Evolutionary conservation across 352 stramenopile genomes (phyloP).

Genomic region (Pythium dissotocum): DNA sequence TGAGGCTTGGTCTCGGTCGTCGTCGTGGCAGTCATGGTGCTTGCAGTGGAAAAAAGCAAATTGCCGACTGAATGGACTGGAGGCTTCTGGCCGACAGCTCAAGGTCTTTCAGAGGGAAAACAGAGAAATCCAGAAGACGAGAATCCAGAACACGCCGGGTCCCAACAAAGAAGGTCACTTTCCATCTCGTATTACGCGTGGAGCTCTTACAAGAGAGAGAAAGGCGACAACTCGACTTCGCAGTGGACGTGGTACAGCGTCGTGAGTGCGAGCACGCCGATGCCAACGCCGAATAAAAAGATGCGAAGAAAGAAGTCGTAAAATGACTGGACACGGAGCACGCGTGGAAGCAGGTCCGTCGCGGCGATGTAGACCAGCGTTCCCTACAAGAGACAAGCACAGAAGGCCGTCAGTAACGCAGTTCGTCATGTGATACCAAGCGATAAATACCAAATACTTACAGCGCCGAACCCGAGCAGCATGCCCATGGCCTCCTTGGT

Average conservation of each 20-base stretch:
- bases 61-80: not conserved
- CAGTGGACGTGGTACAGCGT: constrained; percentile 90
- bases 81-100: too few relatives aligned
- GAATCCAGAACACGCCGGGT: not conserved
- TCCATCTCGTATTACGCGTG: not conserved
- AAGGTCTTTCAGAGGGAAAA: not conserved
- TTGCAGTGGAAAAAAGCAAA: not conserved
- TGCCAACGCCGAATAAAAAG: constrained; percentile 60
- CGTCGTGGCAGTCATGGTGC: not conserved
- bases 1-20: not conserved
- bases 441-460: constrained; percentile 41
- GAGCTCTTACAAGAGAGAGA: constrained; percentile 15
- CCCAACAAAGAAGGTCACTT: not conserved
- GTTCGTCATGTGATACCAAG: not conserved
- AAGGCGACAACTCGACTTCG: constrained; percentile 31
- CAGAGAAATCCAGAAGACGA: not conserved
- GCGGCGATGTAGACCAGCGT: constrained; percentile 71
- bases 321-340: constrained; percentile 47
- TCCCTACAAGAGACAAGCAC: constrained; percentile 29
- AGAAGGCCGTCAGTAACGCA: not conserved
- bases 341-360: constrained; percentile 61
- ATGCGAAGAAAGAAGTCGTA: constrained; percentile 39
- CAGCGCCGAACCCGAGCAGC: constrained; percentile 72
- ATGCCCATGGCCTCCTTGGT: constrained; percentile 65
- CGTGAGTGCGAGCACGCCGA: constrained; percentile 77